Evolutionary conservation across 495 filamentous ascomycete genomes (phyloP), one percentile per base, ranked within the genome.

Genomic region (Lepidopterella palustris): DNA sequence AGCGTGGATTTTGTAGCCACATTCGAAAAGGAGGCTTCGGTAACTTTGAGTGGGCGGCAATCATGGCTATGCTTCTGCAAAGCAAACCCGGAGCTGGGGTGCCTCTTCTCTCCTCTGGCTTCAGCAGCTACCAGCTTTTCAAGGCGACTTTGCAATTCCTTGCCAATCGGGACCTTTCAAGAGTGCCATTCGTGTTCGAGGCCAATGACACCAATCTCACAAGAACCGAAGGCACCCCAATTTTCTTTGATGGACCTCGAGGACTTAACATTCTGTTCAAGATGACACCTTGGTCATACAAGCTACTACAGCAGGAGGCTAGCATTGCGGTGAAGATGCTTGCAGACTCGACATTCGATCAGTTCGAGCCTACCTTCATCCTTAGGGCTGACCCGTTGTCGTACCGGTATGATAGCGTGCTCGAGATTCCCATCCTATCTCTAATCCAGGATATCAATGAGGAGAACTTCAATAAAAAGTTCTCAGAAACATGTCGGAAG

Each of bases 61-160:
- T 91, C 1, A 79, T 88, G 64, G 88, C 91, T n/a, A 76, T 96
- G 20, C 76, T 97, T 1, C 78, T 97, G 51, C 86, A 91, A 68
- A 27, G 56, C 15, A 64, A 57, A 11, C 40, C 32, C 27, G 82
- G 83, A 2, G 86, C 87, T 9, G 88, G 87, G 4, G 80, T 83
- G 53, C 78, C 85, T 2, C 68, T 90, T 23, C 77, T 98, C 1
- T 85, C 89, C 24, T 74, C 83, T 15, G 87, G 88, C 6, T 88
- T 95, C 63, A 95, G 87, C 72, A 88, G 86, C 74, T 93, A 93
- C 45, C 92, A 98, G 71, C 81, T 97, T 58, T 96, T 98, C 78
- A 97, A 95, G 70, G 91, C 87, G 1, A 84, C 84, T 4, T 67
- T 98, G 45, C 90, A 97, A 71, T 95, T 89, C 67, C 73, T 98